Percentiles rank a stretch among this genome's conserved stretches.
Conservation (phyloP, 139 green algal species). For the Auxenochlorella pyrenoidosa region DNA sequence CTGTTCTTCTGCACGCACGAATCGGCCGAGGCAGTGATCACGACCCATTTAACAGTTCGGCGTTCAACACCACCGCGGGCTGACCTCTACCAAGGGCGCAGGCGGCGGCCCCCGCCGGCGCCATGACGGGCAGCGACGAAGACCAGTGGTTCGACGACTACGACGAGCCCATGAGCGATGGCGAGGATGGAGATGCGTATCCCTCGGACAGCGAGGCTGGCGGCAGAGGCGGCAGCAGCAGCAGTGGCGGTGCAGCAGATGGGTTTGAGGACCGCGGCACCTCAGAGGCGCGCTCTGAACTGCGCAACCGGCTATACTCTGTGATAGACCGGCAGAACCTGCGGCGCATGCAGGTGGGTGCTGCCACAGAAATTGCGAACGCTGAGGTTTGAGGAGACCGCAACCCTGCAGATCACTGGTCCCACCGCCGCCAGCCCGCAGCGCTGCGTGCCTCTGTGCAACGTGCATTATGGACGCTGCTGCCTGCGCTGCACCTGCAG, state of each 20-base stretch:
- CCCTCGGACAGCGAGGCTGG: background rate
- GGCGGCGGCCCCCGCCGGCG: background rate
- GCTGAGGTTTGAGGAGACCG: too few species aligned
- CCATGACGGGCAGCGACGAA: background rate
- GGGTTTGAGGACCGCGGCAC: background rate
- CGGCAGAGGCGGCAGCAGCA: background rate
- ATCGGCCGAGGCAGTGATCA: too few species aligned
- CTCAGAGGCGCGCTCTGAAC: background rate
- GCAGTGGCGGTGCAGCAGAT: background rate
- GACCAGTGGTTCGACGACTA: slow-evolving; percentile 45
- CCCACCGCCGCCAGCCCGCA: too few species aligned
- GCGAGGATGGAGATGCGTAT: background rate
- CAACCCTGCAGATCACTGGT: too few species aligned
- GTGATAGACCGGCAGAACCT: slow-evolving; percentile 24
- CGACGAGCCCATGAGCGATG: slow-evolving; percentile 28
- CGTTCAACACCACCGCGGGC: too few species aligned
- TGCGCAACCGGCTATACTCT: slow-evolving; percentile 18
- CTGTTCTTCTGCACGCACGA: too few species aligned
- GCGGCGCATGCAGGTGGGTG: slow-evolving; percentile 7
- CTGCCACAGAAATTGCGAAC: background rate
- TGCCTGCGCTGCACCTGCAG: too few species aligned
- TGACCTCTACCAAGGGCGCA: background rate
- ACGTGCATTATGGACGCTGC: too few species aligned
- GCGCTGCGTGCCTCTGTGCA: too few species aligned
- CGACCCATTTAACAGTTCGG: too few species aligned